Conservation (phyloP, 129 eudicot genomes). For the Helichrysum umbraculigerum region DNA sequence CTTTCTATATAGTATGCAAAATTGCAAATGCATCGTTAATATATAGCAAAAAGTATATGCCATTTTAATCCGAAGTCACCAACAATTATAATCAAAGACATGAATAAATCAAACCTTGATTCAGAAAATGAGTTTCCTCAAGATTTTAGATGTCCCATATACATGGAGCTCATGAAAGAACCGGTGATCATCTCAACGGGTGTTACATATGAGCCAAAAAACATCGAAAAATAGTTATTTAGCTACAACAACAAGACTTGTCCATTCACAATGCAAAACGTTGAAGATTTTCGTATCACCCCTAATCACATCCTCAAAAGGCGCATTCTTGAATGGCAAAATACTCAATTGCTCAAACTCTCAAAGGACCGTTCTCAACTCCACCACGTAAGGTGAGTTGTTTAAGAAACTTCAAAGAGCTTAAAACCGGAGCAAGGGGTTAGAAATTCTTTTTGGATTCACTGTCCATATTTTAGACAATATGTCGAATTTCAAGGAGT, state of each 20-base stretch:
- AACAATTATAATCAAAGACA: conserved; percentile 19
- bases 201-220: conserved; percentile 64
- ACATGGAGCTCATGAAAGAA: conserved; percentile 84
- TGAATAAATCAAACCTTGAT: conserved; percentile 33
- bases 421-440: conserved; percentile 54
- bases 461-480: conserved; percentile 48
- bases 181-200: conserved; percentile 83
- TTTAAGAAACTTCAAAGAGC: conserved; percentile 46
- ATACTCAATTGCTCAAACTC: conserved; percentile 11
- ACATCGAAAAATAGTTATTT: conserved; percentile 69
- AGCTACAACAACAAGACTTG: conserved; percentile 54
- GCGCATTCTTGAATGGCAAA: conserved; percentile 58
- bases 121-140: conserved; percentile 59
- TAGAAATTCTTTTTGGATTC: conserved; percentile 48
- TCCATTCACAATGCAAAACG: conserved; percentile 71
- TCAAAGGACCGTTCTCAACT: conserved; percentile 39
- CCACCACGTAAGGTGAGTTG: conserved; percentile 72
- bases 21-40: too few relatives aligned
- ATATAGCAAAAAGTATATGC: too few relatives aligned
- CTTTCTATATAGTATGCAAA: too few relatives aligned
- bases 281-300: conserved; percentile 47
- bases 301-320: conserved; percentile 81
- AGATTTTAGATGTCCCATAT: conserved; percentile 80
- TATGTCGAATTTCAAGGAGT: conserved; percentile 54
- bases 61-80: neutral